These are phyloP conservation scores for Populus ilicifolia DNA, from an alignment of 345 rosid genomes.

Conservation along the genomic window DNA sequence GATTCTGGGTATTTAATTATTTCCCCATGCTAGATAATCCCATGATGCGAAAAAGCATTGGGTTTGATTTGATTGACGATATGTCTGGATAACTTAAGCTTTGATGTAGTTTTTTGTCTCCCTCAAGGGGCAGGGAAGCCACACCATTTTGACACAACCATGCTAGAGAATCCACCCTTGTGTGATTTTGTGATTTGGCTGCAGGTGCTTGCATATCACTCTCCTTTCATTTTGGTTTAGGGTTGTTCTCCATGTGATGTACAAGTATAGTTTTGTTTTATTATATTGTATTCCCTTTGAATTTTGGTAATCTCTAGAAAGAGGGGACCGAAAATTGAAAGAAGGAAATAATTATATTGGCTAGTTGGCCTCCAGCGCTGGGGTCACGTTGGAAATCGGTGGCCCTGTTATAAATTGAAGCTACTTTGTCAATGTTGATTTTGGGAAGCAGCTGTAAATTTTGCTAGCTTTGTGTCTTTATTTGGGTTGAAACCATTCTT, in stretches of 20 bases:
- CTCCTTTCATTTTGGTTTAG: neutral
- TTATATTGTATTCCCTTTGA: neutral
- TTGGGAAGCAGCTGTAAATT: neutral
- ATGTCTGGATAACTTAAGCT: neutral
- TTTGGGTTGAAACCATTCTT: too few relatives aligned
- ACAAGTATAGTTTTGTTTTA: neutral
- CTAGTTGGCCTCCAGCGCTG: neutral
- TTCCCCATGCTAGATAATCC: neutral
- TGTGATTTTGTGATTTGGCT: neutral
- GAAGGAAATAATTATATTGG: neutral
- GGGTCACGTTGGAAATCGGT: neutral
- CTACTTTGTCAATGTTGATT: neutral
- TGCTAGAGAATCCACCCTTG: neutral
- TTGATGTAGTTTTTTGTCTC: neutral
- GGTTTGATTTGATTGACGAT: neutral
- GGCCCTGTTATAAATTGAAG: neutral
- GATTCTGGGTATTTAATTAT: too few relatives aligned
- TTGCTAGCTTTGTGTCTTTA: too few relatives aligned
- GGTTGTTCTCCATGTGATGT: neutral
- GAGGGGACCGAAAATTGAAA: neutral
- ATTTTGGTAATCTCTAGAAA: neutral
- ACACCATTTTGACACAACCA: neutral
- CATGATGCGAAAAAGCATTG: neutral
- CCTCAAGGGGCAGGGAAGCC: neutral
- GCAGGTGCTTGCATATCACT: neutral